Conservation (phyloP, 2,329 filamentous ascomycete species). For the Corniculantispora saksenae region DNA sequence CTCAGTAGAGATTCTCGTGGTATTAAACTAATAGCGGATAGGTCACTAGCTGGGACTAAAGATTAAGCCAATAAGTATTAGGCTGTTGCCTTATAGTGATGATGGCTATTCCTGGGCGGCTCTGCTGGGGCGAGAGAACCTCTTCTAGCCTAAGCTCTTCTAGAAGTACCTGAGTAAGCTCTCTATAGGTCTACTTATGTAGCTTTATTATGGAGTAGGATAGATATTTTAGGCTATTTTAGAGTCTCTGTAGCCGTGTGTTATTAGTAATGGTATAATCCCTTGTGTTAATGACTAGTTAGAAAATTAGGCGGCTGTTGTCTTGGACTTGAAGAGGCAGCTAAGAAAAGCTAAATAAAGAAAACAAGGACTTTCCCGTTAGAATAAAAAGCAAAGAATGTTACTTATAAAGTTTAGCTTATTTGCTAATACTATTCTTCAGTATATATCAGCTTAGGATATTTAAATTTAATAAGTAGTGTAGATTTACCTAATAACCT, state of each 20-base stretch:
- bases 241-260: background rate
- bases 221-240: conserved; percentile 5
- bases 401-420: background rate
- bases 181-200: background rate
- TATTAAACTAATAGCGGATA: background rate
- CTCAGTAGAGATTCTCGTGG: background rate
- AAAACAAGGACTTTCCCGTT: background rate
- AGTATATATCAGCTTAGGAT: background rate
- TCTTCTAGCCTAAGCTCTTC: background rate
- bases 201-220: background rate
- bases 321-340: background rate
- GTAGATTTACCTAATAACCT: too few relatives aligned
- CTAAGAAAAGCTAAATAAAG: background rate
- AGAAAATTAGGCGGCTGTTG: background rate
- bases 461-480: too few relatives aligned
- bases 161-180: conserved; percentile 2
- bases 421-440: background rate
- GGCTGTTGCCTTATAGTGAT: background rate
- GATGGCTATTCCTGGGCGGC: background rate
- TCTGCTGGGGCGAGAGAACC: background rate
- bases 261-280: too few relatives aligned
- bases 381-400: background rate
- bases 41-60: background rate
- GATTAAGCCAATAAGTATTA: background rate
- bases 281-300: background rate